Base-by-base conservation (phyloP, 164 flowering plant genomes). In the Pachysandra terminalis region DNA sequence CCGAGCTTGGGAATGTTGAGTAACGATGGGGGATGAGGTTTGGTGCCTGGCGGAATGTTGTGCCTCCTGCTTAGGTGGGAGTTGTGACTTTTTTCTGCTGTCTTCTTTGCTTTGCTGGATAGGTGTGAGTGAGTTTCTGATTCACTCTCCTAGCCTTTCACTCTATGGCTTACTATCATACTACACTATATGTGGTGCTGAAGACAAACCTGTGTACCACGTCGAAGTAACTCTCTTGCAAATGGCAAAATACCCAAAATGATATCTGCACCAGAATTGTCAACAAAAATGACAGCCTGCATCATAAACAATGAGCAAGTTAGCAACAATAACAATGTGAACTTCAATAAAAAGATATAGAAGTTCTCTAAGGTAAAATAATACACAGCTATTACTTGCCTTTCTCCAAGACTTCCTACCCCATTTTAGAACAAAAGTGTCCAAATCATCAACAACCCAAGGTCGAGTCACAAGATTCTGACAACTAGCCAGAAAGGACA, bases 361-460 rank as follows among this genome's bases (percentile, higher is more conserved):
- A 53, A 32, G 56, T 15, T 54, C 25, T 45, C 24, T 6, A 1
- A 35, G n/a, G 45, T 22, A 13, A 41, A 32, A 37, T 21, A 53
- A 57, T 48, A 56, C 13, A 22, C 10, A 64, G n/a, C 19, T 17
- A 4, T 27, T 26, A 68, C 79, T 78, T 64, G 71, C 99, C 91
- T 93, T 96, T 75, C 86, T 96, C 99, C 98, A 96, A 21, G 87
- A 59, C 71, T 88, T 90, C 66, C 80, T 83, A 78, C 80, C 71
- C 99, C 98, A 93, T 72, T 85, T 88, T 53, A 73, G 58, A 66
- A 87, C 82, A 61, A 96, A 93, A 32, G 71, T 58, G 49, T 93
- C 95, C 76, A 96, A 78, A 77, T 96, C 99, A 81, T 96, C 99
- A 66, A 96, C 84, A 61, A 96, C 99, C 99, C 99, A 96, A n/a